These are phyloP conservation scores for Didymella pomorum DNA, from an alignment of 2,329 filamentous ascomycete genomes.

Conservation along the genomic window DNA sequence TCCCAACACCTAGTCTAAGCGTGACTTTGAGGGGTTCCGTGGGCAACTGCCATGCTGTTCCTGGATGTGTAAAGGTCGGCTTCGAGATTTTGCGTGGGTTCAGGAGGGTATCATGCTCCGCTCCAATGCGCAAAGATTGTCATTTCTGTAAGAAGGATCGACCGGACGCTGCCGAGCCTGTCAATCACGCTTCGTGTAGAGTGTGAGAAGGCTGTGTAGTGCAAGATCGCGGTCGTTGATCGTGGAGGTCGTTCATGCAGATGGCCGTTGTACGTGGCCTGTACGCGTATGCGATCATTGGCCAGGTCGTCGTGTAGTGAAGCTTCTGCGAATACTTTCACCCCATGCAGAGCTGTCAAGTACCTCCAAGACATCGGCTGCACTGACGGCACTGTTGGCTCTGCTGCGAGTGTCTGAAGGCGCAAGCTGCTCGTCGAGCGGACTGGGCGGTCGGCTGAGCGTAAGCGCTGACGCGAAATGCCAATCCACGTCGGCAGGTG, in stretches of 20 bases:
- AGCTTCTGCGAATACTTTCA: constrained; percentile 87
- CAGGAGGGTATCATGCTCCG: constrained; percentile 5
- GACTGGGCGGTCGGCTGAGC: constrained; percentile 50
- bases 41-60: constrained; percentile 15
- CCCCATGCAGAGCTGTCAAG: constrained; percentile 92
- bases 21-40: constrained; percentile 13
- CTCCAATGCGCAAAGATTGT: constrained; percentile 8
- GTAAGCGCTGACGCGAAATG: constrained; percentile 56
- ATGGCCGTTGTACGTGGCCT: not conserved
- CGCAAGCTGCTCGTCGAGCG: constrained; percentile 43
- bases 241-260: not conserved
- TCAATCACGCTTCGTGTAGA: constrained; percentile 15
- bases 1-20: constrained; percentile 35
- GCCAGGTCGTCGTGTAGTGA: constrained; percentile 67
- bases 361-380: constrained; percentile 80
- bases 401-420: constrained; percentile 61
- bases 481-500: constrained; percentile 51
- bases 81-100: constrained; percentile 4
- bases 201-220: not conserved
- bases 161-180: constrained; percentile 15
- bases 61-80: constrained; percentile 5
- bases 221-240: not conserved
- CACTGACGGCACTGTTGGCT: constrained; percentile 74
- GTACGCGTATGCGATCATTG: constrained; percentile 9
- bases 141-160: constrained; percentile 5